Evolutionary conservation across 2,329 filamentous ascomycete genomes (phyloP).

Genomic region (Xylaria hypoxylon): DNA sequence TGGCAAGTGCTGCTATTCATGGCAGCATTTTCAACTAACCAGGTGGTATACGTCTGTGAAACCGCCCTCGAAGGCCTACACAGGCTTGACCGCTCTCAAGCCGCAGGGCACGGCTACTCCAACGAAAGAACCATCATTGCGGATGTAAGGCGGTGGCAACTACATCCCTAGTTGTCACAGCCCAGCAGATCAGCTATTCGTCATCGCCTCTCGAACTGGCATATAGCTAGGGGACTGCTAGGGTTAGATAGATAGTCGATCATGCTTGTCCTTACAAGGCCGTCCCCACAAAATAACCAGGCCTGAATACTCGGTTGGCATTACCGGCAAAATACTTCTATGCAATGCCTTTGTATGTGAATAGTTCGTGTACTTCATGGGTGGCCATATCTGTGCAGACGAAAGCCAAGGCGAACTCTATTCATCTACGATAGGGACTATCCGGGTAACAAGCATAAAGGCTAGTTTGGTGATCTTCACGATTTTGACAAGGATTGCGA

Average conservation of each 20-base stretch:
- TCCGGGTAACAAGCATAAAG: constrained; percentile 35
- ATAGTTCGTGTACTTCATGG: constrained; percentile 1
- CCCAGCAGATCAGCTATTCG: constrained; percentile 1
- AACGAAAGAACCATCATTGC: neutral
- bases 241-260: constrained; percentile 6
- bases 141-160: neutral
- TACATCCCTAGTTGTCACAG: neutral
- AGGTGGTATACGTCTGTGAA: constrained; percentile 20
- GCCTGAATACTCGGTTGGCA: constrained; percentile 26
- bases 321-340: constrained; percentile 26
- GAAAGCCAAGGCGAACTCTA: constrained; percentile 14
- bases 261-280: neutral
- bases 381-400: constrained; percentile 9
- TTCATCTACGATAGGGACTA: constrained; percentile 24
- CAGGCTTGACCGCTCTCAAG: neutral
- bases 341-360: constrained; percentile 26
- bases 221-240: neutral
- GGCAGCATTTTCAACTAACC: constrained; percentile 23
- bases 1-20: constrained; percentile 27
- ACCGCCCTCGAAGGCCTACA: constrained; percentile 1
- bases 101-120: neutral
- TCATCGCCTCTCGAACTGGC: constrained; percentile 17
- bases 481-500: constrained; percentile 47
- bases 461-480: constrained; percentile 42
- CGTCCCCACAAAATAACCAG: neutral